Evolutionary conservation across 176 grass and related monocot genomes (phyloP).

Genomic region (Oryza officinalis): DNA sequence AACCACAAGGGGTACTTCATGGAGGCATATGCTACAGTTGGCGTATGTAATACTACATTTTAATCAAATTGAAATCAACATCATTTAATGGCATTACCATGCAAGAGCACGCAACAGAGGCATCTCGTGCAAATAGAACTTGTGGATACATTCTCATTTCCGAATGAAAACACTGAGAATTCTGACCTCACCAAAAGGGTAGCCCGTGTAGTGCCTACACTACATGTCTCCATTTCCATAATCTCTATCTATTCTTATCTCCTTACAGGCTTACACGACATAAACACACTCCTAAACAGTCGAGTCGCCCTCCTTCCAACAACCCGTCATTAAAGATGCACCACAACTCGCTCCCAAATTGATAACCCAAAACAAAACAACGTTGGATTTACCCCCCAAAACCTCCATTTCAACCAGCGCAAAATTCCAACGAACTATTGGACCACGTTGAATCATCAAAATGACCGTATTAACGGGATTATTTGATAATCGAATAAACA

Average conservation of each 20-base stretch:
- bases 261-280: not conserved
- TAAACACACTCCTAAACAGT: not conserved
- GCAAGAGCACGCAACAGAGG: not conserved
- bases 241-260: not conserved
- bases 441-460: not conserved
- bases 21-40: not conserved
- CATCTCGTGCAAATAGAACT: not conserved
- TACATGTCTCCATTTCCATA: not conserved
- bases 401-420: not conserved
- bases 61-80: not conserved
- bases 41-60: slow-evolving; percentile 35
- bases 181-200: not conserved
- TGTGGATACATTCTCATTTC: not conserved
- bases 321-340: not conserved
- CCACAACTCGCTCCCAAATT: not conserved
- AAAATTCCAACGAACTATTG: not conserved
- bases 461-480: not conserved
- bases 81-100: not conserved
- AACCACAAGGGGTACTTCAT: not conserved
- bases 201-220: not conserved
- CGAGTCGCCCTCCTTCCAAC: not conserved
- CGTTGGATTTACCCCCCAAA: not conserved
- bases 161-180: not conserved
- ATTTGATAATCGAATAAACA: not conserved
- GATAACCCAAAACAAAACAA: not conserved